Base-by-base conservation (phyloP, 2,329 filamentous ascomycete genomes). In the Sporothrix pseudoabietina region DNA sequence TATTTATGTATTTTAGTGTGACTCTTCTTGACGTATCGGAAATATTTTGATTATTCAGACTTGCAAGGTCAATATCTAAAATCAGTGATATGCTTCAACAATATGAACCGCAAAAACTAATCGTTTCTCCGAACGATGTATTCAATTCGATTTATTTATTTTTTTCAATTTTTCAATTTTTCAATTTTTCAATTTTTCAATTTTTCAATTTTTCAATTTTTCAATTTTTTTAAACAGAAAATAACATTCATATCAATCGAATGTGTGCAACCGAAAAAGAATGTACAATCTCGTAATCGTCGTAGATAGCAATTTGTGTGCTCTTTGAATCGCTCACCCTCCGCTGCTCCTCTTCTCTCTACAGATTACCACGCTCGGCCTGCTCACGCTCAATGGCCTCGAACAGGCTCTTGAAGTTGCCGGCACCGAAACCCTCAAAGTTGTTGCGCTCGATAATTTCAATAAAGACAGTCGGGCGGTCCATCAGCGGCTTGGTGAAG, bases 321-420 rank as follows among this genome's bases (percentile, higher is more conserved):
- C 47, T 26, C 26, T 26, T 26, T 55, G 41, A 7, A 22, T 16
- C 30, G 47, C 16, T 22, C 9, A 41, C 7, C 66, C n/a, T 26
- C 19, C 32, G 6, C 47, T 49, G n/a, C n/a, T 52, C 12, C 52
- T 12, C 26, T 10, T 8, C 22, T 30, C n/a, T 4, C 44, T 71
- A 93, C 82, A 97, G 81, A 80, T 97, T 98, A 1, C 95, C 94
- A 72, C 94, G 86, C 81, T 92, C 86, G 63, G 90, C 94, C 85
- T 98, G 95, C 82, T 98, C 94, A 69, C 94, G 86, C 87, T 98
- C 95, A 81, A 98, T 97, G 2, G 95, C 94, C 85, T 98, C 94
- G 79, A 98, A 98, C 78, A 98, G 79, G 75, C 91, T 94, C 88
- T 94, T 97, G 85, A 98, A 98, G 82, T 98, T 98, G 0, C 95